These are phyloP conservation scores for Phytophthora sp. DNA, from an alignment of 352 stramenopile species.

Conservation along the genomic window DNA sequence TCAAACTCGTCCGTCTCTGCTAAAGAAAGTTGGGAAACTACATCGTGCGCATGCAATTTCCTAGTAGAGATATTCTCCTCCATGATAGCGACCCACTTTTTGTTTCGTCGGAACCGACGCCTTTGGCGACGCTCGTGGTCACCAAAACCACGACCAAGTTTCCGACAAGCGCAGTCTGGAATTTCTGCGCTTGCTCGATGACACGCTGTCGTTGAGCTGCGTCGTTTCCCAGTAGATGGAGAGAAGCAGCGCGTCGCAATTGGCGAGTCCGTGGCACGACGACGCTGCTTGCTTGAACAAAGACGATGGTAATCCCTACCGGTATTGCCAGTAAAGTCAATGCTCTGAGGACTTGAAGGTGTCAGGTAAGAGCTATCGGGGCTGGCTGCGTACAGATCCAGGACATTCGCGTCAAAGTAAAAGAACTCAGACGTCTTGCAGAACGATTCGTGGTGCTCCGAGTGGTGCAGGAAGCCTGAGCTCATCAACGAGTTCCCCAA, in stretches of 20 bases:
- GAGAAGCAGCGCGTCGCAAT: constrained; percentile 36
- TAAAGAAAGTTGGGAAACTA: constrained; percentile 34
- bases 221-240: constrained; percentile 32
- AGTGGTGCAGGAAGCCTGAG: constrained; percentile 68
- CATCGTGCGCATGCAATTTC: constrained; percentile 39
- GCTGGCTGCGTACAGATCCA: constrained; percentile 38
- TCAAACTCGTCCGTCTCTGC: constrained; percentile 41
- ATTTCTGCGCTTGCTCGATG: constrained; percentile 21
- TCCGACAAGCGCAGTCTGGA: constrained; percentile 50
- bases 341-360: not conserved
- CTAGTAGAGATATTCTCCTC: constrained; percentile 47
- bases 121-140: constrained; percentile 34
- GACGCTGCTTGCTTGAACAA: constrained; percentile 5
- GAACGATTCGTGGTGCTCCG: constrained; percentile 52
- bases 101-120: constrained; percentile 55
- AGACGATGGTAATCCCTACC: not conserved
- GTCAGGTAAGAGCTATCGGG: constrained; percentile 9
- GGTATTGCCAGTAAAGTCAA: constrained; percentile 11
- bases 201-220: constrained; percentile 35
- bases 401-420: constrained; percentile 50
- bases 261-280: constrained; percentile 33
- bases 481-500: constrained; percentile 72
- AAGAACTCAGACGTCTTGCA: constrained; percentile 56
- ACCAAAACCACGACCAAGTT: constrained; percentile 48
- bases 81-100: constrained; percentile 54